Base-by-base conservation (phyloP, 208 protist genomes). In the Crithidia thermophila region DNA sequence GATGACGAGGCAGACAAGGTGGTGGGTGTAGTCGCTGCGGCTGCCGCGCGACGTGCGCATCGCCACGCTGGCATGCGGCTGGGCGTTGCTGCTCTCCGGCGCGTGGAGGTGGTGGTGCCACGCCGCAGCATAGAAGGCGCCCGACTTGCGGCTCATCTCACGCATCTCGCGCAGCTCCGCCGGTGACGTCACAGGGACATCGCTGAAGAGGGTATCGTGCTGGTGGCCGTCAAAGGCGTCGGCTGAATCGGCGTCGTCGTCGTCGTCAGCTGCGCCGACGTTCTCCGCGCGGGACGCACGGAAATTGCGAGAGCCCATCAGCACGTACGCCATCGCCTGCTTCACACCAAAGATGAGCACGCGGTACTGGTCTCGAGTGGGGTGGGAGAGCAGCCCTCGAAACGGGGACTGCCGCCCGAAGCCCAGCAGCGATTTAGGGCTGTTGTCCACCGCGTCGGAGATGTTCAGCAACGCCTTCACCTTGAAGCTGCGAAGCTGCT, bases 301-400 rank as follows among this genome's bases (percentile, higher is more conserved):
- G 64, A 69, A 78, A 40, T 60, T 69, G 21, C 55, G 68, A 6
- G 84, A 79, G 28, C 61, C 78, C 18, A 70, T 62, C 67, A 88
- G 72, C 59, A 91, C 61, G 55, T 90, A 82, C 33, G 84, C 31
- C 25, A 75, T 76, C n/a, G 78, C 84, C 70, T 94, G 88, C 72
- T 88, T 87, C 25, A 94, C 30, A 2, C 75, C 88, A 65, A 90
- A 91, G 8, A 82, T 67, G 37, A 85, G 52, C 23, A 72, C 68
- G 33, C 88, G 82, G 53, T 85, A 88, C 64, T 86, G 77, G 20
- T 84, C 81, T 5, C 81, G 73, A 4, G 79, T 78, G 16, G 86
- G 74, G 42, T 75, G 55, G n/a, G 47, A 23, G 1, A 94, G 62
- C 31, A 90, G 47, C 7, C 79, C 86, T 0, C 71, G 67, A 31